phyloP scores from a whole-genome alignment of 2,329 filamentous ascomycete genomes.

The Phyllosticta citrichinensis region DNA sequence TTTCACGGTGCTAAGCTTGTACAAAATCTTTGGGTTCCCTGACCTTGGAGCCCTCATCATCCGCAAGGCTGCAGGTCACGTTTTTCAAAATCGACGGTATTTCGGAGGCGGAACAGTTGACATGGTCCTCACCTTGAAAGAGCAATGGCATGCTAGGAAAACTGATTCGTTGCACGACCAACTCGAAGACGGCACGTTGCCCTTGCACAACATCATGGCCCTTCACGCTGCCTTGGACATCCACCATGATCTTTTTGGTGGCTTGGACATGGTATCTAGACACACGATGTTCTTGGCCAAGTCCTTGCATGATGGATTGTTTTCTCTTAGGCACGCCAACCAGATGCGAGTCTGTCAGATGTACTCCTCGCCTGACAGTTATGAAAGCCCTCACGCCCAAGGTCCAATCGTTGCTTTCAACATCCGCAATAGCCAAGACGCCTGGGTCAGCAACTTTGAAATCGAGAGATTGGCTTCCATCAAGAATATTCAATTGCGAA shows the following conservation, averaged over 20 bases:
- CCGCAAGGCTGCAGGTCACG: slow-evolving; percentile 54
- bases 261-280: slow-evolving; percentile 56
- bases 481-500: slow-evolving; percentile 73
- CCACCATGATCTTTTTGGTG: slow-evolving; percentile 60
- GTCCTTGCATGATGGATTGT: slow-evolving; percentile 49
- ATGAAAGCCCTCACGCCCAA: slow-evolving; percentile 36
- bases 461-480: slow-evolving; percentile 77
- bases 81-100: slow-evolving; percentile 61
- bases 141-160: slow-evolving; percentile 77
- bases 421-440: slow-evolving; percentile 54
- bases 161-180: slow-evolving; percentile 61
- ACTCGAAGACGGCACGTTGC: slow-evolving; percentile 84
- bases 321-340: slow-evolving; percentile 58
- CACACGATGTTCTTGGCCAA: slow-evolving; percentile 60
- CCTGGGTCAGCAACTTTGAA: slow-evolving; percentile 72
- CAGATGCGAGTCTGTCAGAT: slow-evolving; percentile 54
- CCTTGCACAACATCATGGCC: slow-evolving; percentile 83
- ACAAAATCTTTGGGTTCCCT: slow-evolving; percentile 97
- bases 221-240: slow-evolving; percentile 62
- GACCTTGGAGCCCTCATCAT: slow-evolving; percentile 81
- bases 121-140: slow-evolving; percentile 67
- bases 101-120: slow-evolving; percentile 95
- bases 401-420: slow-evolving; percentile 84
- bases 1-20: slow-evolving; percentile 79
- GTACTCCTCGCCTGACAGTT: slow-evolving; percentile 42